Percentiles rank a stretch among this genome's conserved stretches.
These are phyloP conservation scores for Cercospora sp. DNA, from an alignment of 2,329 filamentous ascomycete genomes.

Conservation along the genomic window DNA sequence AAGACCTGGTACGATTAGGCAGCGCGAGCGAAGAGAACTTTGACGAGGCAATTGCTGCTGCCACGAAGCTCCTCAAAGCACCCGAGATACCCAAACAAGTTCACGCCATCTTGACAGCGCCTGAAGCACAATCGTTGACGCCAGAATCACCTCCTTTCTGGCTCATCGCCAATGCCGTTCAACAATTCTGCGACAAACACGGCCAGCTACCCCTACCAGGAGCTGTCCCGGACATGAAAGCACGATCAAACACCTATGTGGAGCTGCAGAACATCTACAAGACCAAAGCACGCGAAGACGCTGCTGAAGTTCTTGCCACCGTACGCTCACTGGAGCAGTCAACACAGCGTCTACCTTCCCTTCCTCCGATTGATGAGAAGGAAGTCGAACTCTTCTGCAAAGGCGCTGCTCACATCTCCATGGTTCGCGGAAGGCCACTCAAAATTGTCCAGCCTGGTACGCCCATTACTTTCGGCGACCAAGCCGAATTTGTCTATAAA, in stretches of 20 bases:
- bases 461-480: slow-evolving; percentile 32
- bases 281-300: slow-evolving; percentile 75
- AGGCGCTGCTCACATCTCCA: slow-evolving; percentile 87
- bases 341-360: slow-evolving; percentile 44
- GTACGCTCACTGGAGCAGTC: slow-evolving; percentile 59
- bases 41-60: slow-evolving; percentile 83
- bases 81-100: slow-evolving; percentile 68
- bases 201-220: slow-evolving; percentile 78
- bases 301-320: slow-evolving; percentile 68
- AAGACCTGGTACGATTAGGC: slow-evolving; percentile 73
- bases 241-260: slow-evolving; percentile 85
- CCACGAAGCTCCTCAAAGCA: slow-evolving; percentile 78
- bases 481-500: slow-evolving; percentile 52
- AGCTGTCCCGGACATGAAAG: slow-evolving; percentile 95
- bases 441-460: slow-evolving; percentile 49
- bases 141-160: slow-evolving; percentile 69
- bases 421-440: slow-evolving; percentile 67
- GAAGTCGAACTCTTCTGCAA: slow-evolving; percentile 94
- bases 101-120: slow-evolving; percentile 74
- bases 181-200: slow-evolving; percentile 72
- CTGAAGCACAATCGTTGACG: slow-evolving; percentile 54
- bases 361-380: slow-evolving; percentile 57
- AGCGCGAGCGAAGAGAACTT: slow-evolving; percentile 83
- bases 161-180: slow-evolving; percentile 80
- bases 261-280: slow-evolving; percentile 92